Percentiles rank a stretch among this genome's conserved stretches.
These are phyloP conservation scores for Moricandia moricandioides DNA, from an alignment of 345 rosid species.

Conservation along the genomic window DNA sequence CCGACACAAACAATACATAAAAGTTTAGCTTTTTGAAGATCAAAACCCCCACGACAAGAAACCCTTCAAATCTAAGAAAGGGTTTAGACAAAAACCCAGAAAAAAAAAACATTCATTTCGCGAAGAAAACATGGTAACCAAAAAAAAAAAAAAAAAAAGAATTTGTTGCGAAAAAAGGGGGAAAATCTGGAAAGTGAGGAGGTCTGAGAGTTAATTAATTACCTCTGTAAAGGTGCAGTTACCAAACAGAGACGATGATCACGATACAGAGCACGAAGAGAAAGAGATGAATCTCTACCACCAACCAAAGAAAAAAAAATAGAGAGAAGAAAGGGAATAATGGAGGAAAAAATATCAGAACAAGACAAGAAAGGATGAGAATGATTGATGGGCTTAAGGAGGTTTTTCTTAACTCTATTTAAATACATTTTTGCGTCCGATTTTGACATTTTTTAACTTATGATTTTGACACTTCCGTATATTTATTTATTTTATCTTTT, in stretches of 20 bases:
- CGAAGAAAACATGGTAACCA: constrained; percentile 13
- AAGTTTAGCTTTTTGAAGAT: not conserved
- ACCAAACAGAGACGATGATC: constrained; percentile 40
- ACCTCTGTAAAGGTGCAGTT: constrained; percentile 31
- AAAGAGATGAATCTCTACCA: constrained; percentile 23
- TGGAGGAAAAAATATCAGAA: not conserved
- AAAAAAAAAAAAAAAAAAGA: constrained; percentile 5
- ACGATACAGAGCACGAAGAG: constrained; percentile 32
- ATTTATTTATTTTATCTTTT: constrained; percentile 4
- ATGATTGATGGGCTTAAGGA: constrained; percentile 31
- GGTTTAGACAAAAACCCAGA: constrained; percentile 23
- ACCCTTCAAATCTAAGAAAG: not conserved
- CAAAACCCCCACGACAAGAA: not conserved
- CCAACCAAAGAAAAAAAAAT: constrained; percentile 7
- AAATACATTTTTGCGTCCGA: constrained; percentile 40
- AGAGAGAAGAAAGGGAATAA: constrained; percentile 22
- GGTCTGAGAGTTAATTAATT: constrained; percentile 14
- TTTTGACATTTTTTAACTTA: constrained; percentile 9
- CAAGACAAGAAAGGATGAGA: constrained; percentile 27
- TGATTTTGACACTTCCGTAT: constrained; percentile 28
- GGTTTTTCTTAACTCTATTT: constrained; percentile 38
- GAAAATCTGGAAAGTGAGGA: constrained; percentile 5
- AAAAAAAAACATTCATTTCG: not conserved
- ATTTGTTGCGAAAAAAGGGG: constrained; percentile 8
- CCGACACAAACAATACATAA: not conserved